A percentile compares a stretch with the other conserved stretches of the same genome.
Evolutionary conservation across 352 stramenopile genomes (phyloP).

Genomic region (Pythium oligandrum): DNA sequence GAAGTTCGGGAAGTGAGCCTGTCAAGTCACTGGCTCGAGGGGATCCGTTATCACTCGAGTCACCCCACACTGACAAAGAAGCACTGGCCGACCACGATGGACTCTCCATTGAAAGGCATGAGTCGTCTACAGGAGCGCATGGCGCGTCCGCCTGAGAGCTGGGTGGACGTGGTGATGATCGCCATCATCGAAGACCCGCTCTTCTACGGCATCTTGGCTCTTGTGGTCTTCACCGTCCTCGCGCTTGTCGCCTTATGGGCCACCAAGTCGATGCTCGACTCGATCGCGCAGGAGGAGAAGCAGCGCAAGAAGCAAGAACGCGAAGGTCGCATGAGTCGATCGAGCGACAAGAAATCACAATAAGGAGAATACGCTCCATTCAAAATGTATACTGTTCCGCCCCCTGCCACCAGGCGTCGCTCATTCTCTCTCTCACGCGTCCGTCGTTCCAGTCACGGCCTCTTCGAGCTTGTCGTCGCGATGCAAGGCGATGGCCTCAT

Average conservation of each 20-base stretch:
- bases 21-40: constrained; percentile 11
- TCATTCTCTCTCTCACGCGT: no score
- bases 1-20: not conserved
- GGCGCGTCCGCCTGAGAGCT: constrained; percentile 49
- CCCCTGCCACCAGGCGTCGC: no score
- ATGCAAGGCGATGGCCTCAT: constrained; percentile 22
- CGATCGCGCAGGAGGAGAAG: constrained; percentile 52
- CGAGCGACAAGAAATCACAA: not conserved
- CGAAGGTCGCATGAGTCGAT: not conserved
- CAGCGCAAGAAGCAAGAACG: constrained; percentile 7
- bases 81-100: no score
- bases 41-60: not conserved
- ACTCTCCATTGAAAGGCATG: not conserved
- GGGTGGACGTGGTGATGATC: constrained; percentile 59
- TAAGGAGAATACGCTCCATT: constrained; percentile 8
- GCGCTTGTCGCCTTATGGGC: constrained; percentile 49
- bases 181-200: constrained; percentile 52
- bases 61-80: no score
- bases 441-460: no score
- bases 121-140: constrained; percentile 21
- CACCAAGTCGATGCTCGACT: constrained; percentile 47
- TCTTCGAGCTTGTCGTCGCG: not conserved
- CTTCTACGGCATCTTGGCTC: constrained; percentile 45
- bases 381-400: no score
- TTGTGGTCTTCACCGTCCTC: constrained; percentile 43